These are phyloP conservation scores for Colletotrichum caudatum DNA, from an alignment of 2,329 filamentous ascomycete species.

Conservation along the genomic window DNA sequence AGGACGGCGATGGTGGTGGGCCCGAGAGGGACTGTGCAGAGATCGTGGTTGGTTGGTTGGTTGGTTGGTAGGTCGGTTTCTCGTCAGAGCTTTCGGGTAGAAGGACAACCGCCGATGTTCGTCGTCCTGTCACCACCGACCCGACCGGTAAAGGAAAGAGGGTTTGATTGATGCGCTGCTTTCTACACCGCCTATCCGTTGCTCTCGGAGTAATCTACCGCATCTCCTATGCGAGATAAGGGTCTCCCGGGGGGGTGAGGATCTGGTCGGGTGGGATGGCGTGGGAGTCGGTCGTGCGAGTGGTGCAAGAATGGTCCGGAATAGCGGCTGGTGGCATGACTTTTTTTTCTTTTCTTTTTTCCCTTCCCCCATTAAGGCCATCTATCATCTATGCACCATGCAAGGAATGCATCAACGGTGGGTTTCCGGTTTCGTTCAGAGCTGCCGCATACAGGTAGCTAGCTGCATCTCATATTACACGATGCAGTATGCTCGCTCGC, in stretches of 20 bases:
- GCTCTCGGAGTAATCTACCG: conserved; percentile 16
- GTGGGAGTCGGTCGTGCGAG: background rate
- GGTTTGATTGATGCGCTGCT: conserved; percentile 1
- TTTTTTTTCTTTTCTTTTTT: background rate
- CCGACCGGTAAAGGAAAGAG: background rate
- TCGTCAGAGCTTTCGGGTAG: background rate
- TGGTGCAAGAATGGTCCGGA: conserved; percentile 5
- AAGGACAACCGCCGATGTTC: background rate
- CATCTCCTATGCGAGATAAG: conserved; percentile 19
- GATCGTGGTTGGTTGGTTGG: background rate
- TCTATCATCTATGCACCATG: background rate
- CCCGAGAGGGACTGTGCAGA: background rate
- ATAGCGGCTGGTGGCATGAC: conserved; percentile 4
- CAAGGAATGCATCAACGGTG: background rate
- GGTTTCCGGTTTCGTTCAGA: background rate
- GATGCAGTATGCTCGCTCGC: conserved; percentile 4
- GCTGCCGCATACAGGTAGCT: background rate
- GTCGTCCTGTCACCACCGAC: background rate
- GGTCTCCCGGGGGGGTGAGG: background rate
- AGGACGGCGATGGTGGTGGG: background rate
- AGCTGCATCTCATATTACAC: conserved; percentile 14
- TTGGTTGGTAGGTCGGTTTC: background rate
- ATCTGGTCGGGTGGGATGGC: background rate
- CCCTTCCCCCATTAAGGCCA: too few relatives aligned
- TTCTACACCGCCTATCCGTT: conserved; percentile 19